Percentiles rank a stretch among this genome's conserved stretches.
Evolutionary conservation across 371 early-diverging fungal species (phyloP).

Genomic region (Conidiobolus incongruus): DNA sequence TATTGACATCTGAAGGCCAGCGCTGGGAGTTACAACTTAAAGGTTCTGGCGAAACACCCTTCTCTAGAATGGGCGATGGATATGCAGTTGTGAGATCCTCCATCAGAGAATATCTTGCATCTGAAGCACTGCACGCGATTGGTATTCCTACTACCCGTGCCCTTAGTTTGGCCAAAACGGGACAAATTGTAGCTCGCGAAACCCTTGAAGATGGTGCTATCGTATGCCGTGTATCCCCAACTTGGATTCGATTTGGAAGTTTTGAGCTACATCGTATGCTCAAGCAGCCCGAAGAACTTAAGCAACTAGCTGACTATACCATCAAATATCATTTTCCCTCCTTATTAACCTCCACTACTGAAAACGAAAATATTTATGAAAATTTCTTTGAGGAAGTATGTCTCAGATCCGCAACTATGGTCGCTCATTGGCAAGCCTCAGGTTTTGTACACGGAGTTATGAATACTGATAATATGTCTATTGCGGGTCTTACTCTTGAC

Average conservation of each 20-base stretch:
- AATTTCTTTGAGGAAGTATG: slow-evolving; percentile 33
- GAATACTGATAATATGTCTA: slow-evolving; percentile 82
- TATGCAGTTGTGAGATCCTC: slow-evolving; percentile 59
- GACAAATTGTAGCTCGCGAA: slow-evolving; percentile 40
- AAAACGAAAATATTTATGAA: slow-evolving; percentile 5
- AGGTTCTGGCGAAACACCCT: slow-evolving; percentile 65
- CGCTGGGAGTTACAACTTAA: slow-evolving; percentile 68
- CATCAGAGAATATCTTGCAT: slow-evolving; percentile 63
- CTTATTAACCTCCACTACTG: too few relatives aligned
- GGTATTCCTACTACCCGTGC: slow-evolving; percentile 63
- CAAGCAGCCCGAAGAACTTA: slow-evolving; percentile 25
- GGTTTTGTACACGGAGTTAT: slow-evolving; percentile 78
- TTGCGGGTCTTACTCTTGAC: slow-evolving; percentile 50
- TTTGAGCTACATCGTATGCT: slow-evolving; percentile 63
- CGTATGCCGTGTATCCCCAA: slow-evolving; percentile 52
- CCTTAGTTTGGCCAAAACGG: slow-evolving; percentile 34
- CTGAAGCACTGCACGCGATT: slow-evolving; percentile 47
- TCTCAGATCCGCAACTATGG: slow-evolving; percentile 43
- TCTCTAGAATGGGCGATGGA: slow-evolving; percentile 73
- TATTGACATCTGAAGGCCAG: slow-evolving; percentile 12
- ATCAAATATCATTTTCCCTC: slow-evolving; percentile 12
- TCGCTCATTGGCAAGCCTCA: slow-evolving; percentile 66
- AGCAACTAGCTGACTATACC: slow-evolving; percentile 47
- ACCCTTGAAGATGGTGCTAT: slow-evolving; percentile 47
- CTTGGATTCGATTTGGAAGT: slow-evolving; percentile 75